Percentiles rank a stretch among this genome's conserved stretches.
Conservation (phyloP, 2,329 filamentous ascomycete genomes). For the Thermomyces lanuginosus region DNA sequence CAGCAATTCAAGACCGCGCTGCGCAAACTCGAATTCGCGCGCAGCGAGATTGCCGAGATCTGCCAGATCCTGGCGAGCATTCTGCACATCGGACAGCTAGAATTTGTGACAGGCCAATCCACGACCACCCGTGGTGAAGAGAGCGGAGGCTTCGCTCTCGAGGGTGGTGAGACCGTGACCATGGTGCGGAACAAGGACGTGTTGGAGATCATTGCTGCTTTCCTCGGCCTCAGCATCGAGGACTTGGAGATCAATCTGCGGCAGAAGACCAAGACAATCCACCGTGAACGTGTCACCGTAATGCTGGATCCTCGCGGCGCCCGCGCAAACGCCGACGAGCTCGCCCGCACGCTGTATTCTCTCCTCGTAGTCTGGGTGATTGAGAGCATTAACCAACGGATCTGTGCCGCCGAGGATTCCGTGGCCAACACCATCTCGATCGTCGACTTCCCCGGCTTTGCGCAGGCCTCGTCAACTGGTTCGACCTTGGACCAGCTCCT, state of each 20-base stretch:
- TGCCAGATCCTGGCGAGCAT: constrained; percentile 89
- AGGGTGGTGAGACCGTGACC: constrained; percentile 73
- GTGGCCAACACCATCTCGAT: constrained; percentile 90
- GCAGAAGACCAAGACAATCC: constrained; percentile 93
- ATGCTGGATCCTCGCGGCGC: constrained; percentile 91
- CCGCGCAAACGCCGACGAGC: constrained; percentile 78
- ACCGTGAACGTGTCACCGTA: constrained; percentile 91
- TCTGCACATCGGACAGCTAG: constrained; percentile 91
- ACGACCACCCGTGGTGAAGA: constrained; percentile 72
- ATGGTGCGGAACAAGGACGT: constrained; percentile 88
- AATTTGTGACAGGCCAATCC: constrained; percentile 68
- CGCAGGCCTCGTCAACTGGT: constrained; percentile 65
- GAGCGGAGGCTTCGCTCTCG: constrained; percentile 89
- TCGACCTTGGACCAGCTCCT: constrained; percentile 83
- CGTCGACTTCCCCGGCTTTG: constrained; percentile 91
- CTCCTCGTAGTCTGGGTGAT: constrained; percentile 87
- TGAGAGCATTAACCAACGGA: constrained; percentile 75
- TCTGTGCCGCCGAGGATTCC: constrained; percentile 72
- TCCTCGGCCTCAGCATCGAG: constrained; percentile 65
- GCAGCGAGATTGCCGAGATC: constrained; percentile 87
- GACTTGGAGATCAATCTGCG: constrained; percentile 79
- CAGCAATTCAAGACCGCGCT: constrained; percentile 94
- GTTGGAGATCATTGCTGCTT: constrained; percentile 73
- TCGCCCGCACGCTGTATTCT: constrained; percentile 84
- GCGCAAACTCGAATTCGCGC: constrained; percentile 82